A percentile compares a stretch with the other conserved stretches of the same genome.
phyloP scores from a whole-genome alignment of 305 asterid genomes.

The Fraxinus ornus region DNA sequence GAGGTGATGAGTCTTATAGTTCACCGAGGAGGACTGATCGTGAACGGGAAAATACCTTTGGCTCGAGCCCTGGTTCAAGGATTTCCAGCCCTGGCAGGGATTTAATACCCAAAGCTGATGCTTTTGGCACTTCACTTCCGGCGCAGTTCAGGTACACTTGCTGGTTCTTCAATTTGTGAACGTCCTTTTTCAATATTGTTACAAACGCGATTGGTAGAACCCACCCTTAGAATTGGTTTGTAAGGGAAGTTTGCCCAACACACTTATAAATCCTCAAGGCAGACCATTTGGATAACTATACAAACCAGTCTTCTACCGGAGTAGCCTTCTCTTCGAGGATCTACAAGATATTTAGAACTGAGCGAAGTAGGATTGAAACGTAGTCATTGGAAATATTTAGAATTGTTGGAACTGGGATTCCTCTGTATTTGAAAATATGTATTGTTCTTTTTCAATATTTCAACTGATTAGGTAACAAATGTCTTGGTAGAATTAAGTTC shows the following conservation, averaged over 20 bases:
- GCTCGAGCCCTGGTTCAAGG: conserved; percentile 54
- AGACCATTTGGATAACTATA: neutral
- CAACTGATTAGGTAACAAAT: neutral
- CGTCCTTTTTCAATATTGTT: neutral
- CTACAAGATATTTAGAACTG: neutral
- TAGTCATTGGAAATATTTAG: neutral
- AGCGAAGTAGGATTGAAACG: neutral
- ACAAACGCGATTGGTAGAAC: neutral
- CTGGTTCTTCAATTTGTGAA: neutral
- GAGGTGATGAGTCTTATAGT: conserved; percentile 40
- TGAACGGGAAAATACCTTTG: conserved; percentile 33
- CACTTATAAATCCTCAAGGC: neutral
- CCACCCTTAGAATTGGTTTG: neutral
- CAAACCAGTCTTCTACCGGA: neutral
- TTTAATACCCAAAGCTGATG: conserved; percentile 46
- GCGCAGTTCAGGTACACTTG: conserved; percentile 56
- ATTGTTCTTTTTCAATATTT: neutral
- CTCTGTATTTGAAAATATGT: neutral
- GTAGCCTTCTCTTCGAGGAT: neutral
- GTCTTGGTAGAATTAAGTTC: neutral
- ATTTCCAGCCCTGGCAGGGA: conserved; percentile 58
- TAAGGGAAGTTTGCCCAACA: neutral
- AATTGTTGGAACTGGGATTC: neutral
- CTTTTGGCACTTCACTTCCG: conserved; percentile 51
- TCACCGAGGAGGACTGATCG: conserved; percentile 49